Percentiles rank a stretch among this genome's conserved stretches.
Evolutionary conservation across 805 yeast species (phyloP).

Genomic region (Suhomyces faveliae): DNA sequence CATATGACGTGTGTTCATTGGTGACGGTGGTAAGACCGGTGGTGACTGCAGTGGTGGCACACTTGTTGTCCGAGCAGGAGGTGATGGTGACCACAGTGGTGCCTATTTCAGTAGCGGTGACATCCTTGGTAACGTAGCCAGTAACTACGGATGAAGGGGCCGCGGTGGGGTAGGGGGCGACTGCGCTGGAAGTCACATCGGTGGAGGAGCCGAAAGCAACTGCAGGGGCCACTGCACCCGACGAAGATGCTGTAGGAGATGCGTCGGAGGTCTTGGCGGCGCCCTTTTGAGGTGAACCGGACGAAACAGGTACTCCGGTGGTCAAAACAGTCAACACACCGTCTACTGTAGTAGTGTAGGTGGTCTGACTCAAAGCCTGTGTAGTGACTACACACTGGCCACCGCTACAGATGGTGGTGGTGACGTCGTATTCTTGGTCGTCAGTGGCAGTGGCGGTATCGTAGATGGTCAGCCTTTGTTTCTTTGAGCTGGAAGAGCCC

Average conservation of each 20-base stretch:
- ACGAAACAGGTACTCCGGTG: conserved; percentile 26
- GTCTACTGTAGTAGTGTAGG: conserved; percentile 37
- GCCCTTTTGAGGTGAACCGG: not conserved
- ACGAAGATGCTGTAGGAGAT: not conserved
- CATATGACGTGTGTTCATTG: conserved; percentile 17
- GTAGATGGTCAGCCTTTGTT: conserved; percentile 16
- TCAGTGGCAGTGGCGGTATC: conserved; percentile 26
- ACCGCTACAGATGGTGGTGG: conserved; percentile 34
- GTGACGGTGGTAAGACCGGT: conserved; percentile 7
- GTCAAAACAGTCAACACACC: conserved; percentile 41
- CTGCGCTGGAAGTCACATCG: not conserved
- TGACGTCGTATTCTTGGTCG: conserved; percentile 14
- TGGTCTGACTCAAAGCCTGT: conserved; percentile 28
- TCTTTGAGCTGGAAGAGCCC: conserved; percentile 3
- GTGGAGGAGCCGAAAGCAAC: conserved; percentile 1
- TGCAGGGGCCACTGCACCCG: not conserved
- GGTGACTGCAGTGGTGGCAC: conserved; percentile 19
- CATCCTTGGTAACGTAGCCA: conserved; percentile 7
- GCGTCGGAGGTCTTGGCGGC: too few species aligned
- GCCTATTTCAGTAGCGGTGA: conserved; percentile 11
- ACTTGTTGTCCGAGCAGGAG: conserved; percentile 25
- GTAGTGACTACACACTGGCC: conserved; percentile 35
- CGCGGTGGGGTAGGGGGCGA: not conserved
- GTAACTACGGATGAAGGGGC: conserved; percentile 1
- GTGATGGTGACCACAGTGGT: conserved; percentile 28